Percentiles rank a stretch among this genome's conserved stretches.
phyloP scores from a whole-genome alignment of 805 yeast species.

The Zygosaccharomyces rouxii region DNA sequence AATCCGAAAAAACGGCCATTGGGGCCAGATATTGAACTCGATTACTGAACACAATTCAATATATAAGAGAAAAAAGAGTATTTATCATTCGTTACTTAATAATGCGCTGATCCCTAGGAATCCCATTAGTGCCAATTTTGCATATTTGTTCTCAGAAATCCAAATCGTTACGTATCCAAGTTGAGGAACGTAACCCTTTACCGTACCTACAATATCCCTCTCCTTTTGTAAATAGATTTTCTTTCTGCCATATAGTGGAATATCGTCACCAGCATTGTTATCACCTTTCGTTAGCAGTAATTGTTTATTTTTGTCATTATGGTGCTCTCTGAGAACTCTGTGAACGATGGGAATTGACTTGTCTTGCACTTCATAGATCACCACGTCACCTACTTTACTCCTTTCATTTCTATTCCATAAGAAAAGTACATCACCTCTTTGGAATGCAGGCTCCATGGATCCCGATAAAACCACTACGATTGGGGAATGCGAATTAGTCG shows the following conservation, averaged over 20 bases:
- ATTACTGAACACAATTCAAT: conserved; percentile 25
- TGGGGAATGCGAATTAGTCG: conserved; percentile 84
- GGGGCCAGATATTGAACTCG: conserved; percentile 32
- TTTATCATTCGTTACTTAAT: conserved; percentile 47
- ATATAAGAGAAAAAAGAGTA: not conserved
- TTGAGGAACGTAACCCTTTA: conserved; percentile 85
- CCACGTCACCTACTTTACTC: conserved; percentile 83
- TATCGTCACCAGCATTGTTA: conserved; percentile 88
- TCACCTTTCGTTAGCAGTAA: conserved; percentile 90
- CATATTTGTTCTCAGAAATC: conserved; percentile 81
- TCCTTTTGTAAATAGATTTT: conserved; percentile 74
- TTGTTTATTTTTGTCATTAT: conserved; percentile 48
- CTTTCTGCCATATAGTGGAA: conserved; percentile 72
- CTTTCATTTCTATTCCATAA: conserved; percentile 76
- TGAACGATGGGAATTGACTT: conserved; percentile 94
- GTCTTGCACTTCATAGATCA: conserved; percentile 79
- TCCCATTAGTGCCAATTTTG: conserved; percentile 74
- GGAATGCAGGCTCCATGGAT: conserved; percentile 99
- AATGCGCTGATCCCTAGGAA: conserved; percentile 67
- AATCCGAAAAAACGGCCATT: conserved; percentile 25
- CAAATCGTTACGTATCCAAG: conserved; percentile 89
- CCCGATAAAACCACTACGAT: conserved; percentile 96
- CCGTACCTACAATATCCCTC: conserved; percentile 81
- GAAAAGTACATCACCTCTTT: conserved; percentile 90
- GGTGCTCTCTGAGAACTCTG: conserved; percentile 85